A percentile compares a stretch with the other conserved stretches of the same genome.
Evolutionary conservation across 2,329 filamentous ascomycete genomes (phyloP).

Genomic region (Trichoderma sp.): DNA sequence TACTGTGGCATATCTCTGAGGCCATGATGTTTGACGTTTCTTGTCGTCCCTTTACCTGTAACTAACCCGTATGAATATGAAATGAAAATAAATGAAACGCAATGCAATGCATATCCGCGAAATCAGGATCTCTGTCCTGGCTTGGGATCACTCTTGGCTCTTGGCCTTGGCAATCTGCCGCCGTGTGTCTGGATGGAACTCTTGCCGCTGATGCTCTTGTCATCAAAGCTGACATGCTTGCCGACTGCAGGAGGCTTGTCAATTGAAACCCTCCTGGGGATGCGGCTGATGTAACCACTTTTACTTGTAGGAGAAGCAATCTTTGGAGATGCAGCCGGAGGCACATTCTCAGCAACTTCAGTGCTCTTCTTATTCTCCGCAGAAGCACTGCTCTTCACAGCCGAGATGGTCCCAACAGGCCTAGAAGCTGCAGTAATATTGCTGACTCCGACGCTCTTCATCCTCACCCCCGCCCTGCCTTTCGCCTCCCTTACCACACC

Average conservation of each 20-base stretch:
- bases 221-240: background rate
- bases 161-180: background rate
- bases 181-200: background rate
- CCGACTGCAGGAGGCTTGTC: background rate
- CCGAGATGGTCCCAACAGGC: background rate
- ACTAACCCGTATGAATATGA: background rate
- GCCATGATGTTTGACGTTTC: background rate
- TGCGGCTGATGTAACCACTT: background rate
- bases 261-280: background rate
- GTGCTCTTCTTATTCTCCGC: background rate
- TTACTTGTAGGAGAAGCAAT: background rate
- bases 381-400: background rate
- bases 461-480: background rate
- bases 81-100: background rate
- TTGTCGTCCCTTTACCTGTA: background rate
- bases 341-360: background rate
- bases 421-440: background rate
- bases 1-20: background rate
- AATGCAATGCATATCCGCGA: background rate
- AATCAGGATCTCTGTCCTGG: background rate
- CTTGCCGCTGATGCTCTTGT: background rate
- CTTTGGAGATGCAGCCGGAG: background rate
- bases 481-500: slow-evolving; percentile 1
- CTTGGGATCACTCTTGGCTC: background rate
- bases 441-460: background rate